Evolutionary conservation across 164 flowering plant species (phyloP).

Genomic region (Tetracentron sinense): DNA sequence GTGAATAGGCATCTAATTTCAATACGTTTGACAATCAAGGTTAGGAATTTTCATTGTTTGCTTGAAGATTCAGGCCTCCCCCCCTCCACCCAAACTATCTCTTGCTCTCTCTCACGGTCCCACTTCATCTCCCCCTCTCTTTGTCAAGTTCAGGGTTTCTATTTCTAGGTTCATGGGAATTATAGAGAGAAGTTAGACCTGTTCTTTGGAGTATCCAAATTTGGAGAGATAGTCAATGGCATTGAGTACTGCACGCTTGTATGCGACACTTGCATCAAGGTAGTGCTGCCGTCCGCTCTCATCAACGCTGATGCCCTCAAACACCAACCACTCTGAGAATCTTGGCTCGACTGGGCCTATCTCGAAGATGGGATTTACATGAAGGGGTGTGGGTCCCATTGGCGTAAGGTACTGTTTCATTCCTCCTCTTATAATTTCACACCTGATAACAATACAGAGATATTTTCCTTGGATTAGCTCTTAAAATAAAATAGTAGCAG

Average conservation of each 20-base stretch:
- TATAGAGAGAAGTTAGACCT: constrained; percentile 36
- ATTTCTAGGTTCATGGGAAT: neutral
- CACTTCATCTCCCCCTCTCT: neutral
- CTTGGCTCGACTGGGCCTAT: constrained; percentile 92
- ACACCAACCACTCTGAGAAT: constrained; percentile 96
- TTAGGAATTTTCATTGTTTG: no score
- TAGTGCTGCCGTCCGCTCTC: constrained; percentile 90
- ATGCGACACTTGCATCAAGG: constrained; percentile 86
- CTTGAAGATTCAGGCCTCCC: no score
- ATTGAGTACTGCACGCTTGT: constrained; percentile 90
- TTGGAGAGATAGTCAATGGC: constrained; percentile 88
- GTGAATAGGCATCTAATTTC: no score
- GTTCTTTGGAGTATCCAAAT: constrained; percentile 94
- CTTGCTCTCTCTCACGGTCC: neutral
- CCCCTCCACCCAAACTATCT: no score
- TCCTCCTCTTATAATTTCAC: constrained; percentile 84
- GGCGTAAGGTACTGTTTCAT: constrained; percentile 93
- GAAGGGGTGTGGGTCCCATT: constrained; percentile 93
- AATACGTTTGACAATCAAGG: no score
- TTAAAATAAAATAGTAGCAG: neutral
- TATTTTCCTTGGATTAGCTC: neutral
- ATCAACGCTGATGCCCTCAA: constrained; percentile 95
- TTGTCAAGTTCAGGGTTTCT: neutral
- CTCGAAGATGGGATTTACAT: constrained; percentile 94
- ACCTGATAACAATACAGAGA: constrained; percentile 44